Evolutionary conservation across 345 rosid genomes (phyloP).

Genomic region (Sonneratia alba): DNA sequence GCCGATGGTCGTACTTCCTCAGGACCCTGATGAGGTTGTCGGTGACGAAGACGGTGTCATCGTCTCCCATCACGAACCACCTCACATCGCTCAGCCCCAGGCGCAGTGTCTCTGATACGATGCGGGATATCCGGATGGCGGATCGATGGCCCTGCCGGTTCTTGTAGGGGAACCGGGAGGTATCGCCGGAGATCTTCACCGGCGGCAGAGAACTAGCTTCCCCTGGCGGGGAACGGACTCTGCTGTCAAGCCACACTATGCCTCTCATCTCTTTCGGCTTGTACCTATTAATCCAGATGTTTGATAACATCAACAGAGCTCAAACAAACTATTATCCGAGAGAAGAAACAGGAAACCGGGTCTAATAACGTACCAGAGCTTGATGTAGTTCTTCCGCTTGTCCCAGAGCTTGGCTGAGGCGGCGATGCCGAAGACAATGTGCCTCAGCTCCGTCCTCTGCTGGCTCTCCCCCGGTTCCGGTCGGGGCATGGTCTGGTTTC

Average conservation of each 20-base stretch:
- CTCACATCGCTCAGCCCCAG: constrained; percentile 45
- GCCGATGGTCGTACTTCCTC: constrained; percentile 74
- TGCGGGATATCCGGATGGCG: constrained; percentile 87
- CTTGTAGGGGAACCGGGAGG: constrained; percentile 56
- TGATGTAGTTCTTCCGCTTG: constrained; percentile 73
- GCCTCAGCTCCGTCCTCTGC: constrained; percentile 36
- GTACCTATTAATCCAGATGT: constrained; percentile 10
- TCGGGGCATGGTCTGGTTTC: not conserved
- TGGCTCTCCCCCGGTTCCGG: not conserved
- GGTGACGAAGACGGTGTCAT: constrained; percentile 83
- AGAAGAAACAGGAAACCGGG: not conserved
- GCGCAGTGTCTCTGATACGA: constrained; percentile 74
- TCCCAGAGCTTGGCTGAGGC: constrained; percentile 93
- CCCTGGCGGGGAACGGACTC: constrained; percentile 20
- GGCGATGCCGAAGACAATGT: constrained; percentile 83
- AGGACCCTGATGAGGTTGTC: constrained; percentile 74
- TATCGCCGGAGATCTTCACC: constrained; percentile 57
- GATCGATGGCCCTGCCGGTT: constrained; percentile 90
- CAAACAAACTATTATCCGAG: too few relatives aligned
- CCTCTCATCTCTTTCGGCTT: constrained; percentile 65
- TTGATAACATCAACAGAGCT: not conserved
- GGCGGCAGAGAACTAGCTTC: constrained; percentile 39
- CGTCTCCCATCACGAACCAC: constrained; percentile 99
- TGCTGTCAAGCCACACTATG: constrained; percentile 71
- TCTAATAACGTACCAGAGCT: constrained; percentile 47